phyloP scores from a whole-genome alignment of 345 rosid species.

The Isatis tinctoria region DNA sequence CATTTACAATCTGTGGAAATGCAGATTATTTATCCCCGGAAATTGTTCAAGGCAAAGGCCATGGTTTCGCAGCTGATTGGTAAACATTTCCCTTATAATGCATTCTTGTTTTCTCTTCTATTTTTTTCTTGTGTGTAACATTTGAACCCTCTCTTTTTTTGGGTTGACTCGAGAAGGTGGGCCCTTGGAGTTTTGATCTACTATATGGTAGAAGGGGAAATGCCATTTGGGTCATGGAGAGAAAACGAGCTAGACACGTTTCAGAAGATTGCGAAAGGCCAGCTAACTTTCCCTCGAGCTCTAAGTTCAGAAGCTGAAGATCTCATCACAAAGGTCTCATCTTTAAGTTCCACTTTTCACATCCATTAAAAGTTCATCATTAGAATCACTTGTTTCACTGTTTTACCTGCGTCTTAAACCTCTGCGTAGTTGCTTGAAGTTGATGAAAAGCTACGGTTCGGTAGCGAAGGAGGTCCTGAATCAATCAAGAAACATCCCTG shows the following conservation, averaged over 20 bases:
- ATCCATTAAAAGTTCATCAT: neutral
- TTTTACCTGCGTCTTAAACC: neutral
- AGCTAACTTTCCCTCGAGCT: conserved; percentile 49
- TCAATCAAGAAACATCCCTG: conserved; percentile 70
- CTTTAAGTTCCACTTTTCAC: conserved; percentile 2
- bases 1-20: conserved; percentile 88
- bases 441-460: conserved; percentile 65
- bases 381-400: neutral
- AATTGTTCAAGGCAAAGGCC: conserved; percentile 86
- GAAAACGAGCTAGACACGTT: conserved; percentile 66
- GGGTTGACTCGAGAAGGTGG: conserved; percentile 53
- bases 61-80: conserved; percentile 87
- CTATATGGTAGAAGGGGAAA: conserved; percentile 75
- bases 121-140: neutral
- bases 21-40: conserved; percentile 85
- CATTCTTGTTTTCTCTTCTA: neutral
- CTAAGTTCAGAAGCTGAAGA: conserved; percentile 63
- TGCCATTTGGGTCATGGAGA: conserved; percentile 91
- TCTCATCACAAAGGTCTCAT: conserved; percentile 68
- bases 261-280: conserved; percentile 81
- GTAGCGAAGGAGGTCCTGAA: conserved; percentile 57
- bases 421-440: conserved; percentile 66
- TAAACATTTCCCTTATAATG: conserved; percentile 21
- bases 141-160: neutral
- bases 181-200: conserved; percentile 81